Percentiles rank a stretch among this genome's conserved stretches.
These are phyloP conservation scores for Cymodocea nodosa DNA, from an alignment of 116 monocot genomes.

Conservation along the genomic window DNA sequence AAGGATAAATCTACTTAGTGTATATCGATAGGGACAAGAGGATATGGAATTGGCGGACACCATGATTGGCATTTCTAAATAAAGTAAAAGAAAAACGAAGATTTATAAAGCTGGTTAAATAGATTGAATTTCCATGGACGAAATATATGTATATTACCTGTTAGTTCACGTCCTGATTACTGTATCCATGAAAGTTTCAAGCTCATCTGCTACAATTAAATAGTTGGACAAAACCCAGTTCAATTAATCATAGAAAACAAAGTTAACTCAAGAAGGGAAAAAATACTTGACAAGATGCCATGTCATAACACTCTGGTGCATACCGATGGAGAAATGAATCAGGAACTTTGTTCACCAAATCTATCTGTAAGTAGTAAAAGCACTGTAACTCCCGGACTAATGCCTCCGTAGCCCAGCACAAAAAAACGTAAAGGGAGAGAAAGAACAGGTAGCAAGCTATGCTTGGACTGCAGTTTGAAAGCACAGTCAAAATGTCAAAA, in stretches of 20 bases:
- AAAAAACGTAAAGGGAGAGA: background rate
- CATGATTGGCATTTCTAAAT: background rate
- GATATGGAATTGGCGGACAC: background rate
- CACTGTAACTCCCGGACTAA: background rate
- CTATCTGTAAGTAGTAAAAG: slow-evolving; percentile 5
- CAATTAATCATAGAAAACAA: background rate
- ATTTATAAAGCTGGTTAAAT: background rate
- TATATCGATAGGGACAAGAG: background rate
- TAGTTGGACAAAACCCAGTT: background rate
- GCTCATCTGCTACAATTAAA: background rate
- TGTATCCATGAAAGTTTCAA: background rate
- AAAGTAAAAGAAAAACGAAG: no score
- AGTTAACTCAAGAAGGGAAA: background rate
- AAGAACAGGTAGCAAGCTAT: background rate
- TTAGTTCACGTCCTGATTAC: background rate
- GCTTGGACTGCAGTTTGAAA: background rate
- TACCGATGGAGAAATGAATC: background rate
- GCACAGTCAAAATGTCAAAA: background rate
- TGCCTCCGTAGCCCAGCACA: background rate
- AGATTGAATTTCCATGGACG: background rate
- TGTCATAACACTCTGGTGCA: background rate
- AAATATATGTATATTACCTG: background rate
- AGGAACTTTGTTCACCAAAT: background rate
- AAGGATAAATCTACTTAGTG: background rate
- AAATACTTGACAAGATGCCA: background rate